phyloP scores from a whole-genome alignment of 1,284 basidiomycete genomes.

The Moesziomyces sp. region DNA sequence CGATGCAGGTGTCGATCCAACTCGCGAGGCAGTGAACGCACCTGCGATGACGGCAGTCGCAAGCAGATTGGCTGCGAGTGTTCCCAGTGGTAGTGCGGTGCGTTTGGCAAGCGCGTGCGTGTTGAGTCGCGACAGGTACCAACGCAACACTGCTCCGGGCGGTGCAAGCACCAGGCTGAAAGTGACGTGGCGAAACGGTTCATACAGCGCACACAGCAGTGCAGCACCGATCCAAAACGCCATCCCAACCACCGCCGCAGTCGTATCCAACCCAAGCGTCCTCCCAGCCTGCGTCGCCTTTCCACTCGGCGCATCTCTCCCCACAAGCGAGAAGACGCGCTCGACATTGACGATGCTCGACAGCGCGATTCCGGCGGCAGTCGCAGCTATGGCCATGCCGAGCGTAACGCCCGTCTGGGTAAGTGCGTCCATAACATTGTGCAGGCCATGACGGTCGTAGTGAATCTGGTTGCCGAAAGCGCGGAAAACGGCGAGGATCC shows the following conservation, averaged over 20 bases:
- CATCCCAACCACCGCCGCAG: slow-evolving; percentile 42
- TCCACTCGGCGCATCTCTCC: not conserved
- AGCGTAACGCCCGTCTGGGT: slow-evolving; percentile 61
- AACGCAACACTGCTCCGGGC: slow-evolving; percentile 87
- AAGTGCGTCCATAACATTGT: slow-evolving; percentile 73
- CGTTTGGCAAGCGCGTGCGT: slow-evolving; percentile 74
- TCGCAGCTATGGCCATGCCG: slow-evolving; percentile 49
- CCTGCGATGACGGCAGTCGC: slow-evolving; percentile 69
- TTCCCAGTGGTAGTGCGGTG: slow-evolving; percentile 77
- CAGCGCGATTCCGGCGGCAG: slow-evolving; percentile 47
- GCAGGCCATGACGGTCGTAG: slow-evolving; percentile 76
- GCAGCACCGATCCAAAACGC: slow-evolving; percentile 72
- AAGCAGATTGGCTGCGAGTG: slow-evolving; percentile 83
- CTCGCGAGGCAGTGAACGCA: slow-evolving; percentile 45
- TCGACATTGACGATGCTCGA: slow-evolving; percentile 27
- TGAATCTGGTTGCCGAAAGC: slow-evolving; percentile 81
- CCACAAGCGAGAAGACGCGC: not conserved
- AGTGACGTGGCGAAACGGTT: slow-evolving; percentile 81
- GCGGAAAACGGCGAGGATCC: slow-evolving; percentile 88
- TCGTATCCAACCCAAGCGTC: slow-evolving; percentile 15
- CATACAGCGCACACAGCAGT: slow-evolving; percentile 79
- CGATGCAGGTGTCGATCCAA: slow-evolving; percentile 13
- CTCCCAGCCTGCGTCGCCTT: slow-evolving; percentile 3
- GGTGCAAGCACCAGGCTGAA: slow-evolving; percentile 90
- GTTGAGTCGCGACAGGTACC: slow-evolving; percentile 80